phyloP scores from a whole-genome alignment of 2,329 filamentous ascomycete genomes.

The Chaetomium strumarium region DNA sequence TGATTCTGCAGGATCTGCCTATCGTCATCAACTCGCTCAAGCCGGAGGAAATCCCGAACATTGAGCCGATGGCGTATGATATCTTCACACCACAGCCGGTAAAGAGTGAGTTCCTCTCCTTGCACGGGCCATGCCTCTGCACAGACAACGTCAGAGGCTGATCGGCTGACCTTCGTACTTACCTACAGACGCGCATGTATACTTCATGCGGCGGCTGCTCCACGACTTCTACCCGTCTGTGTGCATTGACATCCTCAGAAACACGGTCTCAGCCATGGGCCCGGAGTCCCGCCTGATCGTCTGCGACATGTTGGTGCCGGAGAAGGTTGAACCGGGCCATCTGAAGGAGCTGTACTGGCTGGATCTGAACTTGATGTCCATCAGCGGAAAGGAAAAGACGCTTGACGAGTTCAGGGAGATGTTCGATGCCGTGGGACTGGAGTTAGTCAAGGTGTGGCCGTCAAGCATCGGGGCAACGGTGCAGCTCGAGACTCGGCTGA shows the following conservation, averaged over 20 bases:
- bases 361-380: constrained; percentile 28
- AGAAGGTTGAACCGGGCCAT: constrained; percentile 26
- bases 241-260: constrained; percentile 29
- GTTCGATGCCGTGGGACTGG: constrained; percentile 29
- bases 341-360: constrained; percentile 30
- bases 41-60: constrained; percentile 22
- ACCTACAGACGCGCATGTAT: constrained; percentile 29
- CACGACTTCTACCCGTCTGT: constrained; percentile 30
- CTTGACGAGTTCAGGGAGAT: constrained; percentile 28
- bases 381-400: constrained; percentile 32
- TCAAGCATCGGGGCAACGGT: constrained; percentile 29
- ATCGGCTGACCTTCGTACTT: not conserved
- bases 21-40: constrained; percentile 29
- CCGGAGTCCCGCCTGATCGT: constrained; percentile 31
- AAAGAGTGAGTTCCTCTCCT: constrained; percentile 19
- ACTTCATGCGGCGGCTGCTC: constrained; percentile 31
- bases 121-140: not conserved
- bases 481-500: constrained; percentile 30
- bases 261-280: constrained; percentile 29
- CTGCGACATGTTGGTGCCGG: constrained; percentile 33
- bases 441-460: constrained; percentile 31
- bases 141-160: not conserved
- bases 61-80: constrained; percentile 28
- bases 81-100: constrained; percentile 26
- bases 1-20: constrained; percentile 32